Percentiles rank a stretch among this genome's conserved stretches.
Conservation (phyloP, 2,329 filamentous ascomycete genomes). For the Pseudonectria buxi region DNA sequence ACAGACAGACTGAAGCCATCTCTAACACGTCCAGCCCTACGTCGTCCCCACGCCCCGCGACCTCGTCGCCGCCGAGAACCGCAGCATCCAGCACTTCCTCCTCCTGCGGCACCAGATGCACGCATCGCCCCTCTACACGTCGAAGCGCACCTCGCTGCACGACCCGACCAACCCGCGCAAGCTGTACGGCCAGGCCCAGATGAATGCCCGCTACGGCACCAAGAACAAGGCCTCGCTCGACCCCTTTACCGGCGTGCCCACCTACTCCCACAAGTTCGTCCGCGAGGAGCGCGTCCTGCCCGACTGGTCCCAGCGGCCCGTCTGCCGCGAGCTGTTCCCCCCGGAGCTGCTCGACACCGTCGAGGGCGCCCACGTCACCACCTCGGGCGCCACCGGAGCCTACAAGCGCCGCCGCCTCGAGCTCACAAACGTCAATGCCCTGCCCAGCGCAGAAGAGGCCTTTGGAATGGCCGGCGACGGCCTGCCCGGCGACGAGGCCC, state of each 20-base stretch:
- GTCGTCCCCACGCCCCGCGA: conserved; percentile 39
- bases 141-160: conserved; percentile 37
- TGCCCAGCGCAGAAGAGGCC: conserved; percentile 45
- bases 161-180: conserved; percentile 35
- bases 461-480: conserved; percentile 33
- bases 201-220: conserved; percentile 49
- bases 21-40: conserved; percentile 35
- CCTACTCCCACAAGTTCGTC: conserved; percentile 50
- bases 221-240: conserved; percentile 50
- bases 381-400: conserved; percentile 25
- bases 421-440: conserved; percentile 39
- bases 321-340: conserved; percentile 49
- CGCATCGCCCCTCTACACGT: conserved; percentile 49
- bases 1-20: too few species aligned
- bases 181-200: conserved; percentile 51
- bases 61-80: conserved; percentile 38
- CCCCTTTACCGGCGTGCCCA: conserved; percentile 52
- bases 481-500: conserved; percentile 21
- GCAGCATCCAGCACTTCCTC: conserved; percentile 45
- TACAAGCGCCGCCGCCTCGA: conserved; percentile 39
- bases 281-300: conserved; percentile 46
- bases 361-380: conserved; percentile 32
- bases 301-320: conserved; percentile 44
- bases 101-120: conserved; percentile 52
- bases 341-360: conserved; percentile 49